phyloP scores from a whole-genome alignment of 176 grass and related monocot genomes.

The Themeda triandra region DNA sequence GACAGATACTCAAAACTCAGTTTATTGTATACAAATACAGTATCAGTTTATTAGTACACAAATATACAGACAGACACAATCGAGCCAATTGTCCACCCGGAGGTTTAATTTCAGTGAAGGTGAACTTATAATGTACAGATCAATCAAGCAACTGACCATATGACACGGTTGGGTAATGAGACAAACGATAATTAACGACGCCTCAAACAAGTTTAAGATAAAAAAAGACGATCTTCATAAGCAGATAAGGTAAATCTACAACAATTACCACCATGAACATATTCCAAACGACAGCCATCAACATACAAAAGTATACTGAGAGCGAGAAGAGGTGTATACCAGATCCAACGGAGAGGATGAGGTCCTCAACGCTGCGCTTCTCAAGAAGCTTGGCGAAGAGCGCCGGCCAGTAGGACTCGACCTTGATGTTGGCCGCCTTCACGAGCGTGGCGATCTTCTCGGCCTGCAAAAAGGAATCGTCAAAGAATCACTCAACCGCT shows the following conservation, averaged over 20 bases:
- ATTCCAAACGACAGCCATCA: neutral
- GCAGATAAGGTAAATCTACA: neutral
- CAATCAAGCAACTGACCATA: neutral
- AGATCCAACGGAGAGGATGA: constrained; percentile 73
- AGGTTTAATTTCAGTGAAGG: neutral
- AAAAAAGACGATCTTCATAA: neutral
- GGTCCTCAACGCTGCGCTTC: constrained; percentile 68
- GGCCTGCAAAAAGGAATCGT: neutral
- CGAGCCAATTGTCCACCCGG: neutral
- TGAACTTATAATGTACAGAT: no score
- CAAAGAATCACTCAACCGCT: neutral
- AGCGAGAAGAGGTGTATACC: constrained; percentile 16
- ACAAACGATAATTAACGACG: neutral
- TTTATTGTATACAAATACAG: no score
- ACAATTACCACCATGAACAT: neutral
- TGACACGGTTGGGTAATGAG: neutral
- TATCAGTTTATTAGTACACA: no score
- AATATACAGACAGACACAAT: neutral
- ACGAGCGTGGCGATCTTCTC: constrained; percentile 72
- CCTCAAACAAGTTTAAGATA: neutral
- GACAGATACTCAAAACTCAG: neutral
- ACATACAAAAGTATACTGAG: neutral
- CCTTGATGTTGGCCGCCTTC: constrained; percentile 76
- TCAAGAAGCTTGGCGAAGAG: constrained; percentile 84
- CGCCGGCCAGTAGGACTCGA: constrained; percentile 70